Base-by-base conservation (phyloP, 495 filamentous ascomycete genomes). In the Articulospora tetracladia region DNA sequence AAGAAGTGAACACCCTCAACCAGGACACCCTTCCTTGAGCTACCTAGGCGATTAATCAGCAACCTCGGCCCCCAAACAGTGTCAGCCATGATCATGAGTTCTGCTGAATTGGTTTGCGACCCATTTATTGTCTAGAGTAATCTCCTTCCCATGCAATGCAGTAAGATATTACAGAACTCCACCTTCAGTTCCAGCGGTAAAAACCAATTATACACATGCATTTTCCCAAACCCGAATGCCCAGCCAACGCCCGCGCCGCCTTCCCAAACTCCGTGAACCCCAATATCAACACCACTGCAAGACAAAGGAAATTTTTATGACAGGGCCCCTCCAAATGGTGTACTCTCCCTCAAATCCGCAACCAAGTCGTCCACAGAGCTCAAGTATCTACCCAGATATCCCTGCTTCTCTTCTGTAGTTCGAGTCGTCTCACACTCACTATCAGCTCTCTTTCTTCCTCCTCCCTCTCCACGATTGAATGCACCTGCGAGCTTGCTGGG, bases 281-380 rank as follows among this genome's bases (percentile, higher is more conserved):
- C 34, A 44, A 25, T 30, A 59, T 24, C 57, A 48, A 52, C 34
- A 24, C 58, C 54, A 55, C 30, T 49, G 59, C 58, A 65, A 19
- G 41, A 51, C 53, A 68, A 54, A 23, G 57, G 22, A 79, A 68
- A 19, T 75, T 11, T 74, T 60, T 30, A 67, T 26, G 41, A 61
- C 17, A 80, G 66, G 12, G 75, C 75, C 4, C 77, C 79, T 49
- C 82, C 83, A 71, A 90, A 89, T 10, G 86, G 80, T 50, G 86
- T 86, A 55, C 87, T 91, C 75, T 90, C 92, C 68, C 87, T 87
- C 63, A 98, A 69, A 73, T 98, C 94, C 70, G 90, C 88, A 23
- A 98, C 87, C 65, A 98, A 75, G 66, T 93, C 92, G 60, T 96
- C 92, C 34, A 98, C 94, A 64, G 92, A 96, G 61, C 82, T 89